Conservation (phyloP, 495 filamentous ascomycete species). For the Hypoxylon trugodes region DNA sequence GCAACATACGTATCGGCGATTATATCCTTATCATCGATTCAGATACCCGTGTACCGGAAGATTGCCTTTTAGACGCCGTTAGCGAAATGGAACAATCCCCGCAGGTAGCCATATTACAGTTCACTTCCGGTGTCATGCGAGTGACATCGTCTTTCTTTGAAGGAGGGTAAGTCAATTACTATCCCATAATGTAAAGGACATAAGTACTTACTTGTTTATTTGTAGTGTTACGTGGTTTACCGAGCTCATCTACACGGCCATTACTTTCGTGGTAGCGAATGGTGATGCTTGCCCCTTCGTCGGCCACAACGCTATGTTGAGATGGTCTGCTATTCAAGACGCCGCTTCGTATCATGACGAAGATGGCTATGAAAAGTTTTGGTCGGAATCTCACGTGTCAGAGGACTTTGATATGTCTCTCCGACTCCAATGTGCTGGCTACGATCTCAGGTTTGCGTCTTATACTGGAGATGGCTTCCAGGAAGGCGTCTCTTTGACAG, state of each 20-base stretch:
- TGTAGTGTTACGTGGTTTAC: constrained; percentile 74
- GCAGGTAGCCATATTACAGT: constrained; percentile 75
- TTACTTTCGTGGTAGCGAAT: constrained; percentile 70
- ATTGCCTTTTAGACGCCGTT: constrained; percentile 73
- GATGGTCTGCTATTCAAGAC: constrained; percentile 74
- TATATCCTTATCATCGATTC: constrained; percentile 74
- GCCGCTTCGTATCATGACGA: constrained; percentile 56
- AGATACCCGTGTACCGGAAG: constrained; percentile 71
- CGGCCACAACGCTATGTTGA: constrained; percentile 74
- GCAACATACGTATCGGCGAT: constrained; percentile 74
- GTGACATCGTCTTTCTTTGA: constrained; percentile 69
- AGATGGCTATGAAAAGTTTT: constrained; percentile 68
- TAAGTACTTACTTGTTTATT: constrained; percentile 2
- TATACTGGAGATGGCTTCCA: constrained; percentile 74
- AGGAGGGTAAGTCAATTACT: constrained; percentile 52
- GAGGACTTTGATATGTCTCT: constrained; percentile 82
- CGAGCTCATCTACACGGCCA: constrained; percentile 74
- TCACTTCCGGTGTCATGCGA: constrained; percentile 74
- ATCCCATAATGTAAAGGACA: not conserved
- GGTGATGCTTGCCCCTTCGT: constrained; percentile 76
- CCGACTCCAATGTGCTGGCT: constrained; percentile 69
- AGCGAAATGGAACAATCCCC: constrained; percentile 77
- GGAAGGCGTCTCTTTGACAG: constrained; percentile 77
- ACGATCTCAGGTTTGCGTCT: constrained; percentile 68
- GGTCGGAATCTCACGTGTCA: constrained; percentile 76